These are phyloP conservation scores for Globisporangium middletonii DNA, from an alignment of 352 stramenopile species.

Conservation along the genomic window DNA sequence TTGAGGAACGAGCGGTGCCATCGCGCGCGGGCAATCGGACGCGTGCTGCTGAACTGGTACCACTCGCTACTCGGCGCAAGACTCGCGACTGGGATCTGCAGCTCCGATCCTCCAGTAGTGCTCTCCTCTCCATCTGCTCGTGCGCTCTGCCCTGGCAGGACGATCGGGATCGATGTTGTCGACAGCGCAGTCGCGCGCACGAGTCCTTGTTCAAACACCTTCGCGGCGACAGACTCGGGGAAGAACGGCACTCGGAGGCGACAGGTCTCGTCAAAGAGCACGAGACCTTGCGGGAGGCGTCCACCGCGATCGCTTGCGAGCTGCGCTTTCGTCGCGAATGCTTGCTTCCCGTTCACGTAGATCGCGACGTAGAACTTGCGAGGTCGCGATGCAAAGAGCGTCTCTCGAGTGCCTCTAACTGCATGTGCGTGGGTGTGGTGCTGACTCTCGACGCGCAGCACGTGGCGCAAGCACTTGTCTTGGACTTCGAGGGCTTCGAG, in stretches of 20 bases:
- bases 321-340: constrained; percentile 22
- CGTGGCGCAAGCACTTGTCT: constrained; percentile 23
- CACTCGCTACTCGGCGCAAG: constrained; percentile 49
- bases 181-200: constrained; percentile 34
- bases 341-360: constrained; percentile 36
- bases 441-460: constrained; percentile 17
- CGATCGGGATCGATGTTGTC: constrained; percentile 37
- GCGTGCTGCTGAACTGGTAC: constrained; percentile 70
- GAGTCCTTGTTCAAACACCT: constrained; percentile 43
- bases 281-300: constrained; percentile 16
- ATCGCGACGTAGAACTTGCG: constrained; percentile 30
- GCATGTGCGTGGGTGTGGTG: neutral
- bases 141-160: constrained; percentile 37
- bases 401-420: neutral
- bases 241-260: constrained; percentile 43
- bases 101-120: neutral
- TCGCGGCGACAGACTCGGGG: constrained; percentile 34
- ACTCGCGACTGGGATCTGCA: constrained; percentile 29
- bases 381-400: neutral
- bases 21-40: constrained; percentile 23
- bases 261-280: constrained; percentile 43
- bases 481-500: constrained; percentile 29
- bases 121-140: neutral
- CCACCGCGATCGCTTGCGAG: neutral
- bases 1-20: constrained; percentile 67